Evolutionary conservation across 441 rosid species (phyloP), one percentile per base, ranked within the genome.

Genomic region (Isatis lusitanica): DNA sequence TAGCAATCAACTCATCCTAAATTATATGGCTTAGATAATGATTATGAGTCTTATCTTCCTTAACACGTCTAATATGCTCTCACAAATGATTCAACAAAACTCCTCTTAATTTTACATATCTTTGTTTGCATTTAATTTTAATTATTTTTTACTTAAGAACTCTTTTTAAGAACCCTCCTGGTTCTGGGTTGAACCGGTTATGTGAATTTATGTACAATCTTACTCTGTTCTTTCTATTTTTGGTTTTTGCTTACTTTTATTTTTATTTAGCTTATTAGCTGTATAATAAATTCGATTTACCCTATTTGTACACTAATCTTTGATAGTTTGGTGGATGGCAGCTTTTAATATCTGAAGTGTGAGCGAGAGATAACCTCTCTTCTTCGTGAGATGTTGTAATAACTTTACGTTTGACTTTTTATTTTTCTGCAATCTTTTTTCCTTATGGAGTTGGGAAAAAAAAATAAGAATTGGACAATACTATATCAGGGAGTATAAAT

Each of bases 161-260:
- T 21, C 24, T 2, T 21, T 2, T 21, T 21, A 21, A 21, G 24
- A 21, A 21, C 24, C 24, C 24, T 21, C 24, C 24, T 21, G 1
- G 24, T 21, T 21, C 24, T 21, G 24, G 24, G 24, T 21, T 21
- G 24, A 21, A 21, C 24, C 24, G 24, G 2, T 21, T 39, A 33
- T 68, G 43, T 60, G 74, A 33, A 69, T 38, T 9, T 55, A 60
- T 51, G 40, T 44, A 62, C 46, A 55, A 50, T 62, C 65, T 53
- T 5, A 24, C 70, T 67, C 58, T 15, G 42, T 33, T 33, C 47
- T 36, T 63, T 36, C 75, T 63, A 70, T 75, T 63, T 69, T 63
- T 69, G 66, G 75, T 55, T 53, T 35, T 53, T 53, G 17, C 42
- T 24, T 62, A 26, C 8, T 6, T 43, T 53, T 58, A 28, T 26